Conservation (phyloP, 1,284 basidiomycete species). For the Ceratobasidium sp. region DNA sequence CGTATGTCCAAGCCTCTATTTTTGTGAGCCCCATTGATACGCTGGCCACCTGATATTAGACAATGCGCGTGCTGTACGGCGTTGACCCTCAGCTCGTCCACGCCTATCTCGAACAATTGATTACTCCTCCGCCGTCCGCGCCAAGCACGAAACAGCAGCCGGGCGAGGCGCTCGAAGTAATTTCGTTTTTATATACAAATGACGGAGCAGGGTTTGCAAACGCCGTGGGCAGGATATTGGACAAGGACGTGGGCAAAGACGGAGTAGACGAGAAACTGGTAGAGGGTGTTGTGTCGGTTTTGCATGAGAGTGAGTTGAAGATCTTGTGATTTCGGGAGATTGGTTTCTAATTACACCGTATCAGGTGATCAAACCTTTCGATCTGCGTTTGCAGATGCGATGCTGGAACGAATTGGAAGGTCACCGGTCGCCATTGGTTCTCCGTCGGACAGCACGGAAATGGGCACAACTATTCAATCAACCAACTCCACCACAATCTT, state of each 20-base stretch:
- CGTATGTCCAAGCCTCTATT: not conserved
- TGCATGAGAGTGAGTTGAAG: constrained; percentile 22
- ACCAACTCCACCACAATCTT: constrained; percentile 14
- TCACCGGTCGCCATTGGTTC: not conserved
- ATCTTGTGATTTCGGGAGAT: not conserved
- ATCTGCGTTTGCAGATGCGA: constrained; percentile 8
- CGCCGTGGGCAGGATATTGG: constrained; percentile 9
- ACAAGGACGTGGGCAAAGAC: not conserved
- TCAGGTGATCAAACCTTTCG: constrained; percentile 19
- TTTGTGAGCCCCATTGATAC: not conserved
- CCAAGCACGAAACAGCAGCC: not conserved
- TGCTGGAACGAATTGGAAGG: constrained; percentile 2
- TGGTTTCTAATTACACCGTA: not conserved
- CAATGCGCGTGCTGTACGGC: constrained; percentile 22
- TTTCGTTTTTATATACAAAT: constrained; percentile 21
- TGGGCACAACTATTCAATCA: too few relatives aligned
- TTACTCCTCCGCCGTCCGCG: constrained; percentile 19
- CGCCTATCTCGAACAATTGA: constrained; percentile 29
- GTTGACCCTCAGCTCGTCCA: constrained; percentile 32
- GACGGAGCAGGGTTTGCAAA: constrained; percentile 4
- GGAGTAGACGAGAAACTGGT: constrained; percentile 28
- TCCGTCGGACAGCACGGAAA: not conserved
- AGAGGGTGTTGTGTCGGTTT: constrained; percentile 7
- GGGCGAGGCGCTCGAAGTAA: constrained; percentile 19
- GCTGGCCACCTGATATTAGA: not conserved